phyloP scores from a whole-genome alignment of 495 filamentous ascomycete genomes.

The Annulohypoxylon moriforme region DNA sequence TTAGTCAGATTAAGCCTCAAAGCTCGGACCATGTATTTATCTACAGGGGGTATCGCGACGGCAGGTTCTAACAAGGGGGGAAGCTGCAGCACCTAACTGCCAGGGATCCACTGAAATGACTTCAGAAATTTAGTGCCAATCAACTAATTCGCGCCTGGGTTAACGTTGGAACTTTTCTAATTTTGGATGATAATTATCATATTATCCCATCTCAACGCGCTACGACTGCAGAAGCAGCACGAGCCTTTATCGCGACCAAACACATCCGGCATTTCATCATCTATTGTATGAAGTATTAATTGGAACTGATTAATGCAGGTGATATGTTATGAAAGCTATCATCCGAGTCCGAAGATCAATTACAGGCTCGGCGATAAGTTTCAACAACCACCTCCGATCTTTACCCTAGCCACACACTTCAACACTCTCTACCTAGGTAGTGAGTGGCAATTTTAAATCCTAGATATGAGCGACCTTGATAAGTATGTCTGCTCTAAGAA shows the following conservation, averaged over 20 bases:
- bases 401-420: neutral
- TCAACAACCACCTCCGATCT: slow-evolving; percentile 13
- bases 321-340: slow-evolving; percentile 37
- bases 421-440: neutral
- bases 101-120: slow-evolving; percentile 36
- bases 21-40: slow-evolving; percentile 18
- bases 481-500: slow-evolving; percentile 62
- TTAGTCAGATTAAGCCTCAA: slow-evolving; percentile 18
- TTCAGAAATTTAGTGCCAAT: slow-evolving; percentile 21
- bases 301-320: slow-evolving; percentile 3
- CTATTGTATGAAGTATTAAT: neutral
- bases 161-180: slow-evolving; percentile 20
- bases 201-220: slow-evolving; percentile 24
- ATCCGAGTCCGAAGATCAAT: neutral
- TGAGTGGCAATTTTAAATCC: neutral
- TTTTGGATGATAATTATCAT: slow-evolving; percentile 27
- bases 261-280: neutral
- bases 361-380: slow-evolving; percentile 19
- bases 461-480: slow-evolving; percentile 86
- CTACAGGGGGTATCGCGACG: neutral
- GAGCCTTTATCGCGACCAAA: slow-evolving; percentile 5
- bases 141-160: slow-evolving; percentile 22
- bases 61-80: slow-evolving; percentile 2
- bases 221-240: slow-evolving; percentile 11
- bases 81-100: slow-evolving; percentile 21